Conservation (phyloP, 352 stramenopile species). For the Peronospora destructor region DNA sequence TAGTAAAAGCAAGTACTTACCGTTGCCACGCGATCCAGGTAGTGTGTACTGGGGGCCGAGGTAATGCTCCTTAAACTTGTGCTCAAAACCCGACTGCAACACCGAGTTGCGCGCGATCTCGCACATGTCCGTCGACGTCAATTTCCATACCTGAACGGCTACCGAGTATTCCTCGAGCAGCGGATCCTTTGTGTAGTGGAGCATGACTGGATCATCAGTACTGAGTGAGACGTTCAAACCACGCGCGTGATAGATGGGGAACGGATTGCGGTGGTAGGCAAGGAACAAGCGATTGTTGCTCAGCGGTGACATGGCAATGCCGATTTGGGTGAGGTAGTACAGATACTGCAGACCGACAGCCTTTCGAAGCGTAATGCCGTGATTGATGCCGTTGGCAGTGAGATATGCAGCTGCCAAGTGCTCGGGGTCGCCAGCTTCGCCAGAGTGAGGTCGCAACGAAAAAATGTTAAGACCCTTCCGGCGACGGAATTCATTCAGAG, state of each 20-base stretch:
- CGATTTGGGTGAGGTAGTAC: slow-evolving; percentile 98
- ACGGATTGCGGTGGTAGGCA: slow-evolving; percentile 92
- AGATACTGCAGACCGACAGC: slow-evolving; percentile 96
- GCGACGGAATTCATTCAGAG: slow-evolving; percentile 91
- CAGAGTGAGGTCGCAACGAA: slow-evolving; percentile 96
- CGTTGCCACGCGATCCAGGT: slow-evolving; percentile 64
- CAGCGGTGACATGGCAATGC: slow-evolving; percentile 90
- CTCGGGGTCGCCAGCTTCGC: slow-evolving; percentile 95
- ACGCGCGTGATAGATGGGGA: slow-evolving; percentile 92
- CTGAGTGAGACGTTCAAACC: slow-evolving; percentile 97
- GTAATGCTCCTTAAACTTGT: slow-evolving; percentile 96
- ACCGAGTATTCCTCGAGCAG: slow-evolving; percentile 95
- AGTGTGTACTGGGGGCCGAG: slow-evolving; percentile 89
- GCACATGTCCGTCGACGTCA: slow-evolving; percentile 95
- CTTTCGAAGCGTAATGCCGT: slow-evolving; percentile 97
- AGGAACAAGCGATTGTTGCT: slow-evolving; percentile 95
- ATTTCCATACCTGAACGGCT: slow-evolving; percentile 90
- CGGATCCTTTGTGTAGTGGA: slow-evolving; percentile 98
- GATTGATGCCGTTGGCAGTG: slow-evolving; percentile 94
- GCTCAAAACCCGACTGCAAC: slow-evolving; percentile 96
- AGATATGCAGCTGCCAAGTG: slow-evolving; percentile 91
- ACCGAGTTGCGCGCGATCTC: slow-evolving; percentile 98
- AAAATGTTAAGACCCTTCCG: slow-evolving; percentile 89
- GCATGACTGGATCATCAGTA: slow-evolving; percentile 97
- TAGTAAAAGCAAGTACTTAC: slow-evolving; percentile 25